These are phyloP conservation scores for Dillenia suffruticosa DNA, from an alignment of 164 flowering plant genomes.

Conservation along the genomic window DNA sequence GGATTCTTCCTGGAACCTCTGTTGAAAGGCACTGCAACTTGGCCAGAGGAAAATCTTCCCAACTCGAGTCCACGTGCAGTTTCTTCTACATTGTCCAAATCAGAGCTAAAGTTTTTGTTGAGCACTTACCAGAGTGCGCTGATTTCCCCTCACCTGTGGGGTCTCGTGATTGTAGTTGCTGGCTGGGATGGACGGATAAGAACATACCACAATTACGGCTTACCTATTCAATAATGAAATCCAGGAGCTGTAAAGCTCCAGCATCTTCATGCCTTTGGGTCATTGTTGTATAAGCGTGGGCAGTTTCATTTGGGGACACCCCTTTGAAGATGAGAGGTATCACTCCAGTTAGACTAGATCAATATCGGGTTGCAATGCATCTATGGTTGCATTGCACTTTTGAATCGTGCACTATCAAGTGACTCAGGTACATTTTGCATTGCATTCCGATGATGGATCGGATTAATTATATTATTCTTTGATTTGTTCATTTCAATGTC, in stretches of 20 bases:
- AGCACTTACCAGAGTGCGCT: slow-evolving; percentile 45
- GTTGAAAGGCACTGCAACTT: slow-evolving; percentile 62
- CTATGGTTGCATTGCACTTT: slow-evolving; percentile 1
- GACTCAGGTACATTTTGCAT: not conserved
- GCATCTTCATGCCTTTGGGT: not conserved
- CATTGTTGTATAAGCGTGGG: slow-evolving; percentile 4
- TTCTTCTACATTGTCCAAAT: slow-evolving; percentile 33
- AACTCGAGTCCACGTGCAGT: slow-evolving; percentile 13
- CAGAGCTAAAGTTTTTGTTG: slow-evolving; percentile 55
- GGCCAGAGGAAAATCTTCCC: slow-evolving; percentile 83
- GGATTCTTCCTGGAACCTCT: slow-evolving; percentile 47
- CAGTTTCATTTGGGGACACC: slow-evolving; percentile 5
- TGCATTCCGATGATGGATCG: slow-evolving; percentile 4
- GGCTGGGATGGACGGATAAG: slow-evolving; percentile 85
- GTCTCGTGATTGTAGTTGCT: slow-evolving; percentile 78
- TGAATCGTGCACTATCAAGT: not conserved
- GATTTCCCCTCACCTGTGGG: slow-evolving; percentile 66
- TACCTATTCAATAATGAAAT: slow-evolving; percentile 54
- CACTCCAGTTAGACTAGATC: not conserved
- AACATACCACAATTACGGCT: slow-evolving; percentile 73
- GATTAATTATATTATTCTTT: slow-evolving; percentile 29
- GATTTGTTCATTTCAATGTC: slow-evolving; percentile 14
- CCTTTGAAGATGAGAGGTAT: slow-evolving; percentile 1
- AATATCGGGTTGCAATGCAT: slow-evolving; percentile 4
- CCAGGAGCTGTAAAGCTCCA: not conserved